Evolutionary conservation across 2,329 filamentous ascomycete species (phyloP).

Genomic region (Aspergillus pseudoviridinutans): DNA sequence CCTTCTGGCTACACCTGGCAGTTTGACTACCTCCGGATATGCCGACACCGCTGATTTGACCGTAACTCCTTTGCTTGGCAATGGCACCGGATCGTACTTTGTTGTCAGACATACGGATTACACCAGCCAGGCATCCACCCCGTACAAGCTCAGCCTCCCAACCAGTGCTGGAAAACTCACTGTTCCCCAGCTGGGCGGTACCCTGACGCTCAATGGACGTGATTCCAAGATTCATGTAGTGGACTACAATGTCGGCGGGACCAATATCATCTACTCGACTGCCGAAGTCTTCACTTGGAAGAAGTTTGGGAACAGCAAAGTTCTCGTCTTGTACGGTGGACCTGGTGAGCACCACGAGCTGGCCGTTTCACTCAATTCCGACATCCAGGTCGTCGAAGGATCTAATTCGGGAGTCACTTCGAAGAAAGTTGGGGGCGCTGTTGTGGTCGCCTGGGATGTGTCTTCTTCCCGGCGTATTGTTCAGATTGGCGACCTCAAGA

Average conservation of each 20-base stretch:
- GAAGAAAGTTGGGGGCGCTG: constrained; percentile 23
- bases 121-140: constrained; percentile 52
- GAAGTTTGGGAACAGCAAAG: constrained; percentile 54
- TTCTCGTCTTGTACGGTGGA: constrained; percentile 41
- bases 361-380: constrained; percentile 29
- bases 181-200: constrained; percentile 39
- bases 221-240: constrained; percentile 44
- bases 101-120: constrained; percentile 65
- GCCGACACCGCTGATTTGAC: constrained; percentile 54
- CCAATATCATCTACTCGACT: constrained; percentile 41
- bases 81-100: constrained; percentile 54
- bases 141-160: constrained; percentile 60
- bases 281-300: constrained; percentile 52
- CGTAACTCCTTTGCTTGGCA: constrained; percentile 58
- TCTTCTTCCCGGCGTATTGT: constrained; percentile 45
- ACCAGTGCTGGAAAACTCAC: constrained; percentile 39
- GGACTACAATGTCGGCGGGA: constrained; percentile 39
- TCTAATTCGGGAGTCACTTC: constrained; percentile 23
- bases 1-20: constrained; percentile 55
- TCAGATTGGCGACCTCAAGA: constrained; percentile 42
- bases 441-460: constrained; percentile 52
- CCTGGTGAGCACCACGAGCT: constrained; percentile 39
- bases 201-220: constrained; percentile 36
- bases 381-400: constrained; percentile 32
- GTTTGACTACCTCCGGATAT: constrained; percentile 38